Evolutionary conservation across 306 rosid species (phyloP), one percentile per base, ranked within the genome.

Genomic region (Quercus engelmannii): DNA sequence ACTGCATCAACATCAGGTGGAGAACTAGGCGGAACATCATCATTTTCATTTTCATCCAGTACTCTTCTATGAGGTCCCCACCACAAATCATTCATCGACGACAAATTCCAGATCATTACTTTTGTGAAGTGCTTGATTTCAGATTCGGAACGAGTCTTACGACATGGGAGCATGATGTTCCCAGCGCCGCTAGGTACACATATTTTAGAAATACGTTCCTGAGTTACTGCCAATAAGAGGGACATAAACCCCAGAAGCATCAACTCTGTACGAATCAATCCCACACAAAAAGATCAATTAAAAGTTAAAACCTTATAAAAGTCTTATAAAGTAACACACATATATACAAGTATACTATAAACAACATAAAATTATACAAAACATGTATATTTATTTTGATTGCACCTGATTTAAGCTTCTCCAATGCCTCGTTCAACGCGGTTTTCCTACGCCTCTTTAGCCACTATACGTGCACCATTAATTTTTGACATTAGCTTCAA

Each of bases 201-300:
- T 3, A 85, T 85, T 75, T 81, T 85, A 13, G 83, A 8, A 78
- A 82, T 85, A 5, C 0, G 25, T 51, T 79, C 59, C 72, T 85
- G 88, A 14, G 82, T 82, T 59, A 76, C 74, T 1, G 82, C 70
- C 64, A 85, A 54, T 25, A 85, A 58, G 30, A 85, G 83, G 51
- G 88, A 85, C 33, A 85, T 81, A 72, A 85, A 82, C 54, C 88
- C 88, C 75, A 85, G 56, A 33, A 82, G 85, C 79, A 82, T 85
- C 83, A 85, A 72, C 49, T 82, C 86, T 85, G 81, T 68, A 51
- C 30, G 57, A 35, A 38, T 12, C 11, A 51, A 76, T 2, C 51
- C 59, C 54, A 49, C 10, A 74, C 0, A 41, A 0, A 52, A 17
- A 23, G 25, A 55, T 26, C 23, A 33, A 69, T 19, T 10, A 38